These are phyloP conservation scores for Begonia fuchsioides DNA, from an alignment of 306 rosid species.

Conservation along the genomic window DNA sequence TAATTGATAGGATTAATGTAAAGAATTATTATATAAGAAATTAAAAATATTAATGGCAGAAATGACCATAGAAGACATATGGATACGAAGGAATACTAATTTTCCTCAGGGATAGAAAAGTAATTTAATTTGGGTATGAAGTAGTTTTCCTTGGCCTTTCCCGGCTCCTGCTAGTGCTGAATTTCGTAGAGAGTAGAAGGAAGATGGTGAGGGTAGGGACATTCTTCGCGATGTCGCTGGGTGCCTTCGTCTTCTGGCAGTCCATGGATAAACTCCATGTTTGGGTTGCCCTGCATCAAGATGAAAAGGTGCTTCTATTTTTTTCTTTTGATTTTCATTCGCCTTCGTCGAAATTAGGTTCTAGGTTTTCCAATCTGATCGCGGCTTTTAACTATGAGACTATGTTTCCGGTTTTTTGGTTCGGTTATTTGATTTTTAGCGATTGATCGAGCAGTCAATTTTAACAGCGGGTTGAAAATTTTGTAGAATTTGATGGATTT, in stretches of 20 bases:
- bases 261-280: conserved; percentile 87
- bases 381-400: not conserved
- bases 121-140: too few relatives aligned
- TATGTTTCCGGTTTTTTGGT: not conserved
- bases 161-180: too few relatives aligned
- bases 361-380: not conserved
- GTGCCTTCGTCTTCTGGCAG: conserved; percentile 87
- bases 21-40: too few relatives aligned
- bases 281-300: conserved; percentile 98
- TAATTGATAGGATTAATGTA: too few relatives aligned
- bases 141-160: too few relatives aligned
- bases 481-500: not conserved
- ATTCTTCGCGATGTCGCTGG: conserved; percentile 81
- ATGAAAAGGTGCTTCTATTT: conserved; percentile 53
- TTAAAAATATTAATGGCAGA: too few relatives aligned
- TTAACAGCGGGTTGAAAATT: not conserved
- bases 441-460: not conserved
- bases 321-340: not conserved
- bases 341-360: not conserved
- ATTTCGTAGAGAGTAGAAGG: conserved; percentile 2
- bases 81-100: too few relatives aligned
- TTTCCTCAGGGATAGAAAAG: too few relatives aligned
- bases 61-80: too few relatives aligned
- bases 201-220: conserved; percentile 73
- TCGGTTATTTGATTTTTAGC: not conserved